A percentile compares a stretch with the other conserved stretches of the same genome.
These are phyloP conservation scores for Exophiala dermatitidis DNA, from an alignment of 2,329 filamentous ascomycete species.

Conservation along the genomic window DNA sequence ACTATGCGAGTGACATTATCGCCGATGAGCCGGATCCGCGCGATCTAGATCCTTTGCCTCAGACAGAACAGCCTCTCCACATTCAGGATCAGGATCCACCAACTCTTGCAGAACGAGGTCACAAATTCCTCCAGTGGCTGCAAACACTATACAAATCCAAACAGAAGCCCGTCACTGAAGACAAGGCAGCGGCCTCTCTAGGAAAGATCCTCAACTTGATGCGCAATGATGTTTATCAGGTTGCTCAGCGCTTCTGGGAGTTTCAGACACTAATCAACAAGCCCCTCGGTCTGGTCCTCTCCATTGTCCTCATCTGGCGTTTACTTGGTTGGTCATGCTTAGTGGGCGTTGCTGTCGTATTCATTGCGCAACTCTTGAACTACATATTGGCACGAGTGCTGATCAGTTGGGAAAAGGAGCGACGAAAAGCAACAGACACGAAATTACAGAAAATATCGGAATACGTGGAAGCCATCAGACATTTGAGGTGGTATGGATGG, in stretches of 20 bases:
- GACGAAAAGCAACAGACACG: conserved; percentile 66
- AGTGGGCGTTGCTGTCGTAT: conserved; percentile 62
- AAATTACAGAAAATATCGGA: conserved; percentile 76
- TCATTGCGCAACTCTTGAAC: conserved; percentile 64
- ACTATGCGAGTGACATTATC: conserved; percentile 26
- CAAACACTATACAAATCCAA: conserved; percentile 4
- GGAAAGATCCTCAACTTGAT: conserved; percentile 88
- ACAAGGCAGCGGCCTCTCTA: conserved; percentile 61
- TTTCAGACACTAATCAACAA: conserved; percentile 68
- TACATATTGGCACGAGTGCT: conserved; percentile 58
- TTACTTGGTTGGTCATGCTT: conserved; percentile 75
- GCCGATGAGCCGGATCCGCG: neutral
- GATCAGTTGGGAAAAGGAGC: conserved; percentile 60
- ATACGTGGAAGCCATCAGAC: conserved; percentile 78
- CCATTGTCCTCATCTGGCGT: conserved; percentile 65
- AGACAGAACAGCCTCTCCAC: conserved; percentile 10
- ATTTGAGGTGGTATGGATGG: conserved; percentile 77
- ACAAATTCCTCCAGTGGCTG: conserved; percentile 1
- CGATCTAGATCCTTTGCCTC: conserved; percentile 13
- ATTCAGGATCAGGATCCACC: conserved; percentile 25
- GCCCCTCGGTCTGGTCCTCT: conserved; percentile 68
- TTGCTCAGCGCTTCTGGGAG: conserved; percentile 79
- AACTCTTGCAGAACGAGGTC: conserved; percentile 5
- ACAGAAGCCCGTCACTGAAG: conserved; percentile 23
- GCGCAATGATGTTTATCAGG: conserved; percentile 71